Evolutionary conservation across 2,329 filamentous ascomycete genomes (phyloP).

Genomic region (Trichothecium roseum): DNA sequence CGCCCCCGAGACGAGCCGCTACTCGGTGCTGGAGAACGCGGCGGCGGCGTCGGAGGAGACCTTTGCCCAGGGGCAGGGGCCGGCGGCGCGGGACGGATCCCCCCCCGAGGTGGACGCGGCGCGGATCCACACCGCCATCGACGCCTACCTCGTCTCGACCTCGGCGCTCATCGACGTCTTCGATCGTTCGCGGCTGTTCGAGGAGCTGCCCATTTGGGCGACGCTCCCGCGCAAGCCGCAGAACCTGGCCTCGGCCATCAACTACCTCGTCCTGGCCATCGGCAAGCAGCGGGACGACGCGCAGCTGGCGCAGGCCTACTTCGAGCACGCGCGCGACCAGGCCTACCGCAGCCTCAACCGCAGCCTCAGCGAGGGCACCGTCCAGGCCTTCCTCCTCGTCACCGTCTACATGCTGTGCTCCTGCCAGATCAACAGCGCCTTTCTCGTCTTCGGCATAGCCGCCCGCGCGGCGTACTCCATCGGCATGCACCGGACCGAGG

Average conservation of each 20-base stretch:
- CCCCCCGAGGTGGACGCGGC: conserved; percentile 16
- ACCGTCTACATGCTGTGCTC: conserved; percentile 44
- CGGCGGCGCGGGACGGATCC: conserved; percentile 10
- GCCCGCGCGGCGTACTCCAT: conserved; percentile 42
- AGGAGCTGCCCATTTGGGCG: conserved; percentile 32
- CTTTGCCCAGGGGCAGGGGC: conserved; percentile 2
- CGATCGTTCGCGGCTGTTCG: conserved; percentile 24
- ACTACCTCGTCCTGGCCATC: conserved; percentile 41
- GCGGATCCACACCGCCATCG: conserved; percentile 18
- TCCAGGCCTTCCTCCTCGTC: conserved; percentile 39
- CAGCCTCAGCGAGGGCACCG: conserved; percentile 36
- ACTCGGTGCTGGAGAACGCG: conserved; percentile 32
- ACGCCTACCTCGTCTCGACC: conserved; percentile 27
- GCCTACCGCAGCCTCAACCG: conserved; percentile 33
- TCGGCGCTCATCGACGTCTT: conserved; percentile 39
- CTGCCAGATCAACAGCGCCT: conserved; percentile 44
- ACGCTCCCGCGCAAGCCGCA: conserved; percentile 18
- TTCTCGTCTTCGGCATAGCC: conserved; percentile 42
- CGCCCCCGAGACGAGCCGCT: conserved; percentile 37
- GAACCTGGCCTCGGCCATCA: conserved; percentile 29
- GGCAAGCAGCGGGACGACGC: conserved; percentile 33
- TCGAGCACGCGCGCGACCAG: conserved; percentile 36
- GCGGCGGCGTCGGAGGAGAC: background rate
- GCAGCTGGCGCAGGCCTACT: conserved; percentile 30
- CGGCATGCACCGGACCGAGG: conserved; percentile 41